Base-by-base conservation (phyloP, 495 filamentous ascomycete species). In the Penicillium egyptiacum region DNA sequence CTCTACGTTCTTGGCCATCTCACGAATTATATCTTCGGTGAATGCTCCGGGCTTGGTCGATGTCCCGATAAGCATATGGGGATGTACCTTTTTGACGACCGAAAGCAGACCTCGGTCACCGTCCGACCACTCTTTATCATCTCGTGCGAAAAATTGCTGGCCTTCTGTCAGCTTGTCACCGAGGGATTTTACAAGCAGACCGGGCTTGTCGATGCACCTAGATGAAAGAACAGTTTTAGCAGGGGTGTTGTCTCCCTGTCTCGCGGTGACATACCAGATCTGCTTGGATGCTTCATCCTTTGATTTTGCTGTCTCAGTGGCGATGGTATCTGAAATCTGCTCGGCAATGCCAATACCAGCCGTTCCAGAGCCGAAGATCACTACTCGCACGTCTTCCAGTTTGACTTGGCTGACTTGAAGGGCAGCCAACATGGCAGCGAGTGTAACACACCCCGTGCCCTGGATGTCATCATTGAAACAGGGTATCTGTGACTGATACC, bases 401-500 rank as follows among this genome's bases (percentile, higher is more conserved):
- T 86, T 82, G 49, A 87, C 68, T 5, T 87, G 80, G 50, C 81
- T 83, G 17, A 95, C 83, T 51, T 90, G 81, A 12, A 91, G 71
- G 2, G 79, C 90, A 1, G 89, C 82, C 70, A 89, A 83, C 56
- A 96, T 86, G 0, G 87, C 91, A 0, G 91, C 91, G 4, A 96
- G 75, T 0, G 91, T 95, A 3, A 96, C 90, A 35, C 88, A 90
- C 0, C 92, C 91, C 1, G 92, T 96, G 3, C 91, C 91, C 67
- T 96, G 92, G 1, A 96, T 86, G 70, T 96, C 91, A 51, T 96
- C 91, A 57, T 96, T 96, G 78, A 96, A 94, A 68, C 91, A 96
- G 0, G 92, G 77, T 6, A 95, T 84, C 20, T 87, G 57, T 0
- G 84, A 75, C 5, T 84, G 77, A 60, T 90, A 95, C 33, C 81